Conservation (phyloP, 164 flowering plant species). For the Akebia trifoliata region DNA sequence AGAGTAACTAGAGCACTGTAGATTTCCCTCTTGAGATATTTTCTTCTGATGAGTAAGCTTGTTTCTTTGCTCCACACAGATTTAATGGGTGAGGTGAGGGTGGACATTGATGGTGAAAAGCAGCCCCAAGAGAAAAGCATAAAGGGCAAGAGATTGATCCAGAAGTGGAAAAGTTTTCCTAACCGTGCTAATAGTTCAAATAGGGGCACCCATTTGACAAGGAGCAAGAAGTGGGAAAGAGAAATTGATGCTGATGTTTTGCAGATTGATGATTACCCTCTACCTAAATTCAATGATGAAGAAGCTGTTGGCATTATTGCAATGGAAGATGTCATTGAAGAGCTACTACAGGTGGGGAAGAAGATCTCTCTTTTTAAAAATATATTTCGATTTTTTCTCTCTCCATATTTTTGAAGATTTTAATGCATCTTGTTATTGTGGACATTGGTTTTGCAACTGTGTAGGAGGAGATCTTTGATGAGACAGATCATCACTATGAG, state of each 20-base stretch:
- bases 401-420: not conserved
- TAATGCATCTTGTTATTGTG: not conserved
- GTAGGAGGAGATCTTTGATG: conserved; percentile 53
- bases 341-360: conserved; percentile 66
- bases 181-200: conserved; percentile 32
- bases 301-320: conserved; percentile 94
- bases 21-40: too few species aligned
- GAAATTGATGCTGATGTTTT: conserved; percentile 67
- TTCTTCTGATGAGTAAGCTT: not conserved
- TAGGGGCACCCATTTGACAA: conserved; percentile 26
- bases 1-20: too few species aligned
- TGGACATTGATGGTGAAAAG: conserved; percentile 65
- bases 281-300: conserved; percentile 61
- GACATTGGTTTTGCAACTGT: conserved; percentile 7
- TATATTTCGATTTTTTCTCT: not conserved
- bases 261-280: conserved; percentile 59
- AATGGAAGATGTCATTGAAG: conserved; percentile 60
- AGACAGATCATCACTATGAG: conserved; percentile 39
- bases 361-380: too few species aligned
- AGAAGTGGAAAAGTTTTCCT: conserved; percentile 86
- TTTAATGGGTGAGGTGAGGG: conserved; percentile 45
- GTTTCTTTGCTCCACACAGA: conserved; percentile 14
- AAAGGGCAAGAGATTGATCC: conserved; percentile 44
- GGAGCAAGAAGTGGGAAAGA: conserved; percentile 79
- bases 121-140: conserved; percentile 41